Percentiles rank a stretch among this genome's conserved stretches.
Conservation (phyloP, 441 rosid genomes). For the Lepidium campestre region DNA sequence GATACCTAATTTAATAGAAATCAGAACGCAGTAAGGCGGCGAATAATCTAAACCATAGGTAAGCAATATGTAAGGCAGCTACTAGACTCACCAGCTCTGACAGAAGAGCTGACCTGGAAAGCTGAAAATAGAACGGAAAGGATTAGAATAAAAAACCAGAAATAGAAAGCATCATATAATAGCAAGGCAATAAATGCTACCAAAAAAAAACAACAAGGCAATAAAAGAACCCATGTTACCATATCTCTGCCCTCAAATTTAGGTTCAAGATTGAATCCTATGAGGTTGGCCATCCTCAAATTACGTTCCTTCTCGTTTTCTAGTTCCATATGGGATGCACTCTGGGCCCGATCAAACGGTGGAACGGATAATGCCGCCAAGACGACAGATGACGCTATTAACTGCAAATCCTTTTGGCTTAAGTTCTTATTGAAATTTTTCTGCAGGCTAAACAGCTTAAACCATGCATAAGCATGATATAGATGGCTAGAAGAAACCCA, state of each 20-base stretch:
- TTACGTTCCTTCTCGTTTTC: constrained; percentile 92
- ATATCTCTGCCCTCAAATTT: constrained; percentile 86
- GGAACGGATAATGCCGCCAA: constrained; percentile 82
- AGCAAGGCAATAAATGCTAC: neutral
- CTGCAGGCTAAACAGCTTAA: constrained; percentile 90
- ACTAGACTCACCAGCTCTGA: constrained; percentile 79
- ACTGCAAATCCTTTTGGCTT: constrained; percentile 89
- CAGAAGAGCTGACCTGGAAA: constrained; percentile 81
- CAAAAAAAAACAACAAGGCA: neutral
- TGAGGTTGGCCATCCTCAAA: constrained; percentile 88
- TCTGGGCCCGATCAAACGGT: constrained; percentile 57
- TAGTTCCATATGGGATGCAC: constrained; percentile 80
- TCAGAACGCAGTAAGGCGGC: neutral
- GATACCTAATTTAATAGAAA: constrained; percentile 45
- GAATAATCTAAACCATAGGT: constrained; percentile 1
- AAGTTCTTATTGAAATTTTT: constrained; percentile 93
- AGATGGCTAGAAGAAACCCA: constrained; percentile 93
- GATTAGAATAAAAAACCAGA: constrained; percentile 10
- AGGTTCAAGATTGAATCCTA: constrained; percentile 83
- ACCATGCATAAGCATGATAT: constrained; percentile 96
- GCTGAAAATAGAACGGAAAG: constrained; percentile 42
- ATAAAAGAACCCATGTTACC: constrained; percentile 38
- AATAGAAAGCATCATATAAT: neutral
- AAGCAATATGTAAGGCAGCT: constrained; percentile 1
- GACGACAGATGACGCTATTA: constrained; percentile 90